These are phyloP conservation scores for Manihot esculenta DNA, from an alignment of 441 rosid genomes.

Conservation along the genomic window DNA sequence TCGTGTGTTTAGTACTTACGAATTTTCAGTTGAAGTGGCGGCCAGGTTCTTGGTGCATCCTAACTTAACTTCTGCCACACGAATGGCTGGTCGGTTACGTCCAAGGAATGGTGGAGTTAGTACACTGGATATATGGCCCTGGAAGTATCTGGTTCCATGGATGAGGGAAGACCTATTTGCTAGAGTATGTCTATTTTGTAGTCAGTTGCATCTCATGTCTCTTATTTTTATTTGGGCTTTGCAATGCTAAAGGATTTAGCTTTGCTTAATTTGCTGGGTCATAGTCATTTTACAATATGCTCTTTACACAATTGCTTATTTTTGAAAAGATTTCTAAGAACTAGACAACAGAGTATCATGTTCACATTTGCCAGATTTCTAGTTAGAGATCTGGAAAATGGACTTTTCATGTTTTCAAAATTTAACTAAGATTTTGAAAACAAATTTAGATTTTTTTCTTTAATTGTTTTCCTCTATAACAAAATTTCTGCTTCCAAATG, in stretches of 20 bases:
- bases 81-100: slow-evolving; percentile 68
- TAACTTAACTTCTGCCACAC: slow-evolving; percentile 75
- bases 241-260: background rate
- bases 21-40: slow-evolving; percentile 93
- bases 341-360: no score
- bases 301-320: background rate
- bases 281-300: background rate
- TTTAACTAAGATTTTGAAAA: no score
- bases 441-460: no score
- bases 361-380: no score
- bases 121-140: slow-evolving; percentile 98
- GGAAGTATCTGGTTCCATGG: slow-evolving; percentile 98
- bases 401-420: no score
- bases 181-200: slow-evolving; percentile 53
- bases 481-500: no score
- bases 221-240: background rate
- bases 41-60: slow-evolving; percentile 97
- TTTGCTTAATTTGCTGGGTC: background rate
- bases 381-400: no score
- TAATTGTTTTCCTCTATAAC: no score
- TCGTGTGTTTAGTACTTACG: slow-evolving; percentile 89
- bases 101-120: slow-evolving; percentile 59
- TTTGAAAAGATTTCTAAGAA: background rate
- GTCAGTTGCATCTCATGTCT: background rate
- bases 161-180: slow-evolving; percentile 94